A percentile compares a stretch with the other conserved stretches of the same genome.
phyloP scores from a whole-genome alignment of 495 filamentous ascomycete genomes.

The Annulohypoxylon stygium region DNA sequence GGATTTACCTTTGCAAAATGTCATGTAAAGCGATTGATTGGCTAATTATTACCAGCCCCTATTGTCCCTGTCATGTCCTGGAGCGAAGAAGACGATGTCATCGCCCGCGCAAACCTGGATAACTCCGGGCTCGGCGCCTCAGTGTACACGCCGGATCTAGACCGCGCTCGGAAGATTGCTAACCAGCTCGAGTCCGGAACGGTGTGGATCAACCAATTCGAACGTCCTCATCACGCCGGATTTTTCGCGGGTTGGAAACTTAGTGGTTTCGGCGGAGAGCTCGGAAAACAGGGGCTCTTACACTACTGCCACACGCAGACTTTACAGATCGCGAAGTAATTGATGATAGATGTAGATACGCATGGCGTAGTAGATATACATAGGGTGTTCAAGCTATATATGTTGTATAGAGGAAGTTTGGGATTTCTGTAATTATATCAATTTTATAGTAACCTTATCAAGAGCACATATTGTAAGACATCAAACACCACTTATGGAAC shows the following conservation, averaged over 20 bases:
- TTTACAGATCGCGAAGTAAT: constrained; percentile 55
- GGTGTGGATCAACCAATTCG: constrained; percentile 70
- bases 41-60: constrained; percentile 53
- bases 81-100: constrained; percentile 69
- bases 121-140: constrained; percentile 70
- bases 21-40: neutral
- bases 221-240: constrained; percentile 63
- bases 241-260: constrained; percentile 76
- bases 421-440: constrained; percentile 6
- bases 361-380: neutral
- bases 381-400: neutral
- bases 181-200: constrained; percentile 65
- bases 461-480: neutral
- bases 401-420: constrained; percentile 5
- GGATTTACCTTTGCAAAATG: neutral
- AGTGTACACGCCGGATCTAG: constrained; percentile 68
- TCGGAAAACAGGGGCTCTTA: constrained; percentile 69
- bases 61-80: constrained; percentile 70
- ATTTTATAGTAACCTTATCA: neutral
- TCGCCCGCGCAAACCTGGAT: constrained; percentile 67
- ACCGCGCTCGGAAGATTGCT: constrained; percentile 64
- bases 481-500: neutral
- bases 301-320: constrained; percentile 71
- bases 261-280: constrained; percentile 74
- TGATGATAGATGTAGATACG: constrained; percentile 3